These are phyloP conservation scores for Cystobasidium slooffiae DNA, from an alignment of 1,284 basidiomycete genomes.

Conservation along the genomic window DNA sequence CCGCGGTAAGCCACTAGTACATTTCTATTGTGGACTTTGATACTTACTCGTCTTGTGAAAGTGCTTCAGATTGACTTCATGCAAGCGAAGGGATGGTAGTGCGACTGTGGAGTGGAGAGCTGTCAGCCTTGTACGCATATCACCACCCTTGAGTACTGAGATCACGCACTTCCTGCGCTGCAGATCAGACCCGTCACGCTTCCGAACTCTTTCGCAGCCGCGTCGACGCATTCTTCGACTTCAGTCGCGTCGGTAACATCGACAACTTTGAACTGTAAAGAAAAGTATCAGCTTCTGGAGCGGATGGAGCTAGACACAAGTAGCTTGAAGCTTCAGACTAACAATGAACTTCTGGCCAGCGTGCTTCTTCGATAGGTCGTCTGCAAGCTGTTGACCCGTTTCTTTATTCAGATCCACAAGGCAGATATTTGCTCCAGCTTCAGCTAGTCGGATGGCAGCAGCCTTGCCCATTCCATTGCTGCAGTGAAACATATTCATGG, in stretches of 20 bases:
- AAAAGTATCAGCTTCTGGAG: not conserved
- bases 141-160: not conserved
- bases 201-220: slow-evolving; percentile 17
- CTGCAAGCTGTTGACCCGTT: slow-evolving; percentile 7
- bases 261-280: slow-evolving; percentile 32
- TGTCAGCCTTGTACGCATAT: not conserved
- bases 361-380: slow-evolving; percentile 19
- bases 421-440: slow-evolving; percentile 32
- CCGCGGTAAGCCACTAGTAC: not conserved
- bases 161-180: slow-evolving; percentile 25
- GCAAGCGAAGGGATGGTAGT: slow-evolving; percentile 32
- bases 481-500: not conserved
- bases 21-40: not conserved
- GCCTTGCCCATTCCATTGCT: slow-evolving; percentile 44
- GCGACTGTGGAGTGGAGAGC: slow-evolving; percentile 9
- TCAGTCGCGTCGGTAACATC: slow-evolving; percentile 34
- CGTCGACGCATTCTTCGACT: slow-evolving; percentile 28
- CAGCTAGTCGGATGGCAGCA: slow-evolving; percentile 28
- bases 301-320: not conserved
- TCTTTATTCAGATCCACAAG: slow-evolving; percentile 39
- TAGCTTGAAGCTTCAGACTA: not conserved
- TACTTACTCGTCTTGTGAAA: slow-evolving; percentile 31
- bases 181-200: slow-evolving; percentile 26
- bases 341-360: slow-evolving; percentile 16
- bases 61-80: slow-evolving; percentile 39